Evolutionary conservation across 371 early-diverging fungal genomes (phyloP).

Genomic region (Enterocytospora artemiae): DNA sequence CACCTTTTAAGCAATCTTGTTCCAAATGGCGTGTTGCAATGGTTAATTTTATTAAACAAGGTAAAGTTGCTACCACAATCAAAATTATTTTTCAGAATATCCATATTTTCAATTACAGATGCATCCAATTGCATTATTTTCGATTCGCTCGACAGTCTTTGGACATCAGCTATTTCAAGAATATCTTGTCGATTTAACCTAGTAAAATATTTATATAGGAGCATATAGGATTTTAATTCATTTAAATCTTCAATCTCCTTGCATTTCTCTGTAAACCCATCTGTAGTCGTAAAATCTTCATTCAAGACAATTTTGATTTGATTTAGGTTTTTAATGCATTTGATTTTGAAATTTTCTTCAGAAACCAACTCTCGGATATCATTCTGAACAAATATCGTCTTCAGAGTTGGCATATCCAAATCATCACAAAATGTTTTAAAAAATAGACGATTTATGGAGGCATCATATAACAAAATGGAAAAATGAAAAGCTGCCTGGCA

Average conservation of each 20-base stretch:
- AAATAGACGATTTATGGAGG: conserved; percentile 76
- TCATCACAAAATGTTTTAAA: conserved; percentile 72
- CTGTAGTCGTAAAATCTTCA: not conserved
- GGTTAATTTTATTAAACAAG: conserved; percentile 64
- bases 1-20: conserved; percentile 46
- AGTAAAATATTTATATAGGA: conserved; percentile 45
- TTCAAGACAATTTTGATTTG: not conserved
- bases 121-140: conserved; percentile 75
- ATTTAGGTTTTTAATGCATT: not conserved
- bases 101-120: conserved; percentile 77
- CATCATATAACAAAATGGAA: conserved; percentile 81
- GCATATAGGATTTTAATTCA: conserved; percentile 36
- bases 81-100: conserved; percentile 72
- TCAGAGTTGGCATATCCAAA: conserved; percentile 68
- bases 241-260: conserved; percentile 15
- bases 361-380: conserved; percentile 49
- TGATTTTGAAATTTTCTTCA: conserved; percentile 8
- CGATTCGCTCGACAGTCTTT: conserved; percentile 41
- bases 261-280: not conserved
- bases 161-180: conserved; percentile 24
- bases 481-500: conserved; percentile 52
- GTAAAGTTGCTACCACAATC: conserved; percentile 70
- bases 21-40: conserved; percentile 47
- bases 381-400: conserved; percentile 66
- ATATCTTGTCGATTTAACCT: conserved; percentile 29